Base-by-base conservation (phyloP, 371 early-diverging fungal species). In the Actinomortierella ambigua region DNA sequence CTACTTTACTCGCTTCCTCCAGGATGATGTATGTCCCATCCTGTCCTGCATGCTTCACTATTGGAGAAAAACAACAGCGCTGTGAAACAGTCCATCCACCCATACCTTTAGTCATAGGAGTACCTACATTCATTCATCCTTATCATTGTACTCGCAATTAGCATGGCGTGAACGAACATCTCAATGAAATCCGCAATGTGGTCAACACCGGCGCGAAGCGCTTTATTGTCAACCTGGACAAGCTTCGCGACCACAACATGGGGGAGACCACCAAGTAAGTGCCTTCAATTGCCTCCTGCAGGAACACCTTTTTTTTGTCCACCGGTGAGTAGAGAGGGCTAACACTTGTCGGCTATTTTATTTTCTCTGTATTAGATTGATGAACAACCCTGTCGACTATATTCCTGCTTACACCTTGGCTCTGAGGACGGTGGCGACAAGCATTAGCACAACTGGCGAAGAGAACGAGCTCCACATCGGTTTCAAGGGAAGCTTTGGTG, bases 401-500 rank as follows among this genome's bases (percentile, higher is more conserved):
- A 76, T 96, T 28, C 93, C 94, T 15, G 88, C 95, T 0, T 88
- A 97, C 51, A 94, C 95, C 55, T 79, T 83, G 42, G 96, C 96
- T 2, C 79, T 94, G 40, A 86, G 81, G 58, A 81, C 89, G 22
- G 73, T 89, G n/a, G 86, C 82, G 20, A 62, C 76, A 15, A 68
- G 59, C n/a, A 64, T 68, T 7, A 70, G 78, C 54, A 66, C 70
- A 9, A 54, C 80, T 40, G 42, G 57, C 47, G 79, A 81, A 0
- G 78, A 83, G 11, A 65, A 68, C 14, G 80, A 76, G n/a, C 90
- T 86, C 39, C 83, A 91, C 51, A 81, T 96, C 39, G 99, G 99
- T 24, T 86, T 99, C 59, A 85, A 89, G 44, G 99, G 99, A 8
- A 89, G 95, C 39, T 97, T 99, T 81, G 99, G 98, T 42, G 92